Evolutionary conservation across 2,329 filamentous ascomycete species (phyloP), one percentile per base, ranked within the genome.

Genomic region (Trichophyton verrucosum): DNA sequence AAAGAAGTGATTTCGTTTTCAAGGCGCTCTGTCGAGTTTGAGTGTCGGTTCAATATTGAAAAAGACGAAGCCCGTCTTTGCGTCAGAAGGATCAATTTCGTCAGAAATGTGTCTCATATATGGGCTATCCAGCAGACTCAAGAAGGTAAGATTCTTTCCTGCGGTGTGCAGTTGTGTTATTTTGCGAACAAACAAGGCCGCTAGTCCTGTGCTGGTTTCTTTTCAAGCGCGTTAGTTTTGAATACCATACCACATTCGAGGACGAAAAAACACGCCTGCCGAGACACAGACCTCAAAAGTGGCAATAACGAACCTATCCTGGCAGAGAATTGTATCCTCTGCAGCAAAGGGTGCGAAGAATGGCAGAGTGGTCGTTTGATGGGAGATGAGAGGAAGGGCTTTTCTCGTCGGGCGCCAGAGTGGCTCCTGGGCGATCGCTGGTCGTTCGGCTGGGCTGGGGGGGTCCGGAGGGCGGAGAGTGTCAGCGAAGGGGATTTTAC

Each of bases 341-440:
- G 51, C 27, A n/a, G 27, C 6, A 30, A n/a, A 3, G 33, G 51
- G 9, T 36, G n/a, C 15, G 51, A 36, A 8, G 15, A 33, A 27
- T 8, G 51, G 33, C 36, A 36, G 30, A 30, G n/a, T n/a, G 51
- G 51, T 55, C 6, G 30, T 55, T 44, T n/a, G 13, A 55, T 55
- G 51, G 51, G 27, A 36, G 30, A 44, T 30, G 38, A 7, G 40
- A 44, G 51, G 3, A 51, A 27, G 33, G 51, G 51, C 51, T 27
- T 55, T 55, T 24, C 22, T 36, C 13, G 51, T 55, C 51, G 51
- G 51, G 51, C 51, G 51, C 51, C 51, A 55, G 51, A 55, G 51
- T 55, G 51, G 51, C 51, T 55, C 51, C 51, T 38, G 51, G 51
- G 51, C 51, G 51, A 55, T 55, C 51, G 51, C 51, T 55, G 49